Evolutionary conservation across 345 rosid genomes (phyloP), one percentile per base, ranked within the genome.

Genomic region (Salix caprea): DNA sequence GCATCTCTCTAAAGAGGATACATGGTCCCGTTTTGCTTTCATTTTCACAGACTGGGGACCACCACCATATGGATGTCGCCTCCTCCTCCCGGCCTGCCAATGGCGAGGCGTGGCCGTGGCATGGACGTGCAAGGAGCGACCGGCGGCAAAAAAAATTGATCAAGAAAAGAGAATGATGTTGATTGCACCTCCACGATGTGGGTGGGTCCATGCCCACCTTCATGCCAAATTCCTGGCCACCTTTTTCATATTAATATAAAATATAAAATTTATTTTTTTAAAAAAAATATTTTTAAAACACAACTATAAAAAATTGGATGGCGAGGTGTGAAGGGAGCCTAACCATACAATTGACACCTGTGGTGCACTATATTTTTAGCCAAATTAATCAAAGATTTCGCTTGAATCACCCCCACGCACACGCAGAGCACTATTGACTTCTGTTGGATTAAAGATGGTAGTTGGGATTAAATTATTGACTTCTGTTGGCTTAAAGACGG

Each of bases 61-160:
- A 76, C 74, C 74, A 69, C 54, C 42, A 11, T 44, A 44, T 44
- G 16, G 13, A 1, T 16, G 42, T 8, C 30, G 7, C 15, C 15
- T 0, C 30, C 34, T 19, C 4, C 13, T 10, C 23, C 1, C 6
- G 46, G 46, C 42, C 39, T 19, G 28, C 7, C 65, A 4, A 72
- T n/a, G 48, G 19, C 12, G 1, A 15, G 42, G 2, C 7, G 23
- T 40, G 58, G 7, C 30, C 26, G 19, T 23, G 76, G 39, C 69
- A 50, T 40, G 46, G 34, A 37, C 72, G 58, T 54, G 74, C 16
- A 5, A 60, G 73, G 83, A 75, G 84, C 56, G 54, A 80, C 67
- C 69, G 78, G 82, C 82, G 84, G 78, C 86, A 80, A 72, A 52
- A 30, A 16, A 16, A 15, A 64, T 69, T 68, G 70, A 69, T 12